Base-by-base conservation (phyloP, 2,329 filamentous ascomycete species). In the Penicillium sp. region DNA sequence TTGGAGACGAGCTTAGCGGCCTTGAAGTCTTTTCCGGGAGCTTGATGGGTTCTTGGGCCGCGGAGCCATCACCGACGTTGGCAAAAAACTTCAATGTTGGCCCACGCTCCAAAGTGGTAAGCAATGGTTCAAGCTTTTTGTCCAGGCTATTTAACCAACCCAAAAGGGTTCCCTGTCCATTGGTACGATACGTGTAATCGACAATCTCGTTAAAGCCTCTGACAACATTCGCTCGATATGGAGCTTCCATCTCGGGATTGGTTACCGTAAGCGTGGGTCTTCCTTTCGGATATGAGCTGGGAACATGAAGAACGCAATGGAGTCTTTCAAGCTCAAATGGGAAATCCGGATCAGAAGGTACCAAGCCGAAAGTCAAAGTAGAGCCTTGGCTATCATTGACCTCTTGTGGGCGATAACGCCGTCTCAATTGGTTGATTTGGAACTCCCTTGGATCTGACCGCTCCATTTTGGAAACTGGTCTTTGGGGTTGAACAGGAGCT, bases 301-400 rank as follows among this genome's bases (percentile, higher is more conserved):
- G 89, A 18, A 94, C 79, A 47, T 77, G 79, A 35, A 94, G 74
- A 40, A 84, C 78, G 68, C 88, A 92, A 38, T 88, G 79, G 30
- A 94, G 76, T 34, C 81, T 77, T 26, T 84, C 80, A 66, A 93
- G 77, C 57, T 91, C 88, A 70, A 90, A 93, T 0, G 90, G 88
- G 64, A 94, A 93, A 66, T 94, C 90, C 0, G 90, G 90, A 67
- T 94, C 90, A 6, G 89, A 91, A 5, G 90, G 90, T 11, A 74
- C 75, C 57, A 94, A 74, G 47, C 78, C 83, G 70, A 93, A 89
- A 9, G 77, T 73, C 36, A 92, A 72, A 14, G 81, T 79, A 0
- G 82, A 84, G 3, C 78, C 78, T 45, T 81, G 79, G 56, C 80
- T 65, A 57, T 73, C 69, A 30, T 72, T 67, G 41, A 68, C 69